Conservation (phyloP, 2,329 filamentous ascomycete species). For the Anisogramma anomala region DNA sequence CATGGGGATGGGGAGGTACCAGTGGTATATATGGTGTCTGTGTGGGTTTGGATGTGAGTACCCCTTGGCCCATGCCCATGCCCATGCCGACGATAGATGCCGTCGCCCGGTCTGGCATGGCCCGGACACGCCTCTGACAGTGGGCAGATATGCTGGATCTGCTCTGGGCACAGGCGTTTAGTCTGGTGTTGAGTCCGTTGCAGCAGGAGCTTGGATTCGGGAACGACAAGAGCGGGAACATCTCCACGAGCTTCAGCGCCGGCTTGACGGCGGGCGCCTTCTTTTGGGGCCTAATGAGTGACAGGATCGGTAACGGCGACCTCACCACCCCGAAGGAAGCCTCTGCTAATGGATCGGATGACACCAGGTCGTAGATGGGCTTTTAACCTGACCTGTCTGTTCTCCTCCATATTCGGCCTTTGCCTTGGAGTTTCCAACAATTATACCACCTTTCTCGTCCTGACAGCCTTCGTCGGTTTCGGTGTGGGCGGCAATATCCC, state of each 20-base stretch:
- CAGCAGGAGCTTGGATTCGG: conserved; percentile 46
- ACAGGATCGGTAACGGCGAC: conserved; percentile 35
- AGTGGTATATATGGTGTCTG: conserved; percentile 40
- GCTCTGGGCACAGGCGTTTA: conserved; percentile 47
- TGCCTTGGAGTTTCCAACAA: conserved; percentile 36
- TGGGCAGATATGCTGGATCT: conserved; percentile 45
- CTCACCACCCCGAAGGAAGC: too few species aligned
- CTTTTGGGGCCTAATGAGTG: conserved; percentile 43
- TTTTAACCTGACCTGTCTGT: conserved; percentile 47
- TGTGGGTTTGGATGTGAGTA: conserved; percentile 46
- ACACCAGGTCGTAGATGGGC: conserved; percentile 34
- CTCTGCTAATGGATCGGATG: neutral
- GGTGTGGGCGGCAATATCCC: conserved; percentile 43
- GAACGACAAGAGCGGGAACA: conserved; percentile 27
- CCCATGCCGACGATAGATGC: too few species aligned
- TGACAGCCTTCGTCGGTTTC: conserved; percentile 43
- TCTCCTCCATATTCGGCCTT: conserved; percentile 41
- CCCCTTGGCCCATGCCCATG: too few species aligned
- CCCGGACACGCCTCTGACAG: too few species aligned
- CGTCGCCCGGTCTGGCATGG: too few species aligned
- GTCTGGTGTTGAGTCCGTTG: conserved; percentile 40
- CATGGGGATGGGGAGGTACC: conserved; percentile 42
- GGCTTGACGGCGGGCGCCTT: conserved; percentile 45
- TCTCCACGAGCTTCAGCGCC: conserved; percentile 42
- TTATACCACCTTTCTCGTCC: conserved; percentile 38